Percentiles rank a stretch among this genome's conserved stretches.
Conservation (phyloP, 768 basidiomycete species). For the Mycena rosella region DNA sequence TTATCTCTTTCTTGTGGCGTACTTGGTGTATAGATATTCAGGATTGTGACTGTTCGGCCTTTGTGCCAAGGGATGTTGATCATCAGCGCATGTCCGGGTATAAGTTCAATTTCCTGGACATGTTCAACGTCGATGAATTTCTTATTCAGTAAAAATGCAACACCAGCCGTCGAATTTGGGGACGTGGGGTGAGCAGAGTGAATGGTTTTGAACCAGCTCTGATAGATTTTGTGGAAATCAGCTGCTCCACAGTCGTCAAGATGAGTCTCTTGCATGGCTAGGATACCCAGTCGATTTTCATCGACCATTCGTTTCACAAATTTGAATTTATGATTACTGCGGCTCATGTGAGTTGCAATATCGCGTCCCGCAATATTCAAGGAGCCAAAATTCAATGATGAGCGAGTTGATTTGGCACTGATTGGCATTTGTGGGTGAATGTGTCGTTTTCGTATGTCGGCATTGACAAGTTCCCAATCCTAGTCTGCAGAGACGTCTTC, state of each 20-base stretch:
- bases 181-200: neutral
- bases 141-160: constrained; percentile 37
- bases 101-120: neutral
- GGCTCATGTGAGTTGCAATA: neutral
- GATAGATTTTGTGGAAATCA: constrained; percentile 9
- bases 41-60: too few relatives aligned
- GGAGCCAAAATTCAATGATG: constrained; percentile 18
- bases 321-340: constrained; percentile 37
- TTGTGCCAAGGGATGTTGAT: constrained; percentile 4
- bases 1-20: neutral
- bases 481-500: neutral
- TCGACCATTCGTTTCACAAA: constrained; percentile 28
- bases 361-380: constrained; percentile 37
- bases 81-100: constrained; percentile 32
- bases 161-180: constrained; percentile 28
- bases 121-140: constrained; percentile 24
- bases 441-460: neutral
- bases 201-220: constrained; percentile 13
- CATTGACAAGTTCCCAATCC: neutral
- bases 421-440: neutral
- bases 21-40: constrained; percentile 11
- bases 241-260: constrained; percentile 16
- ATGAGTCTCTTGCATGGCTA: constrained; percentile 43
- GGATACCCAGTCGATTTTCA: constrained; percentile 31
- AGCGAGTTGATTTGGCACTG: neutral